phyloP scores from a whole-genome alignment of 208 protist species.

The Acanthamoeba triangularis region DNA sequence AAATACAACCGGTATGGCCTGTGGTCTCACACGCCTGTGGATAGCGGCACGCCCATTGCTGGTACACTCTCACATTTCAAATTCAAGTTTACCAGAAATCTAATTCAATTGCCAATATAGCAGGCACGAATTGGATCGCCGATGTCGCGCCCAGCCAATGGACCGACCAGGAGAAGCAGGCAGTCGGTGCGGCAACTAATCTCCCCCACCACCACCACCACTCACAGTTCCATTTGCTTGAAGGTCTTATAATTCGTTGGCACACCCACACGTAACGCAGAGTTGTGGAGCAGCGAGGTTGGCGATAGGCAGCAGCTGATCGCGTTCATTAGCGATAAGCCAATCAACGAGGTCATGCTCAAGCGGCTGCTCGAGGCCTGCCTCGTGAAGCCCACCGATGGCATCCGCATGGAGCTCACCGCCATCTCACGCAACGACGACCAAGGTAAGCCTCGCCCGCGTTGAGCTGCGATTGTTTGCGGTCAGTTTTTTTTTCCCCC shows the following conservation, averaged over 20 bases:
- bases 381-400: conserved; percentile 2
- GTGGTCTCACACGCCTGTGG: conserved; percentile 3
- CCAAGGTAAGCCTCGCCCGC: background rate
- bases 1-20: background rate
- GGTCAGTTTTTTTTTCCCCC: too few species aligned
- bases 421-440: background rate
- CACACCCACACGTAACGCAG: background rate
- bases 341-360: conserved; percentile 4
- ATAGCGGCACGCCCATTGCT: background rate
- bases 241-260: too few species aligned
- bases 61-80: background rate
- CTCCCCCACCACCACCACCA: too few species aligned
- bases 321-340: background rate
- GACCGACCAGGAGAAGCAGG: conserved; percentile 6
- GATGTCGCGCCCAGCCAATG: background rate
- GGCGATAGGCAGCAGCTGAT: conserved; percentile 1
- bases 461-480: too few species aligned
- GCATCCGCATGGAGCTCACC: background rate
- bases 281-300: background rate
- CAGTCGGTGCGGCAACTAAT: background rate
- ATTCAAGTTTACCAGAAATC: too few species aligned
- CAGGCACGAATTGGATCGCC: conserved; percentile 1
- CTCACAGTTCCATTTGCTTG: too few species aligned
- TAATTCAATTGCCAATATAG: background rate
- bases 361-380: conserved; percentile 31